Evolutionary conservation across 805 yeast genomes (phyloP).

Genomic region (Saccharomycopsis javanensis): DNA sequence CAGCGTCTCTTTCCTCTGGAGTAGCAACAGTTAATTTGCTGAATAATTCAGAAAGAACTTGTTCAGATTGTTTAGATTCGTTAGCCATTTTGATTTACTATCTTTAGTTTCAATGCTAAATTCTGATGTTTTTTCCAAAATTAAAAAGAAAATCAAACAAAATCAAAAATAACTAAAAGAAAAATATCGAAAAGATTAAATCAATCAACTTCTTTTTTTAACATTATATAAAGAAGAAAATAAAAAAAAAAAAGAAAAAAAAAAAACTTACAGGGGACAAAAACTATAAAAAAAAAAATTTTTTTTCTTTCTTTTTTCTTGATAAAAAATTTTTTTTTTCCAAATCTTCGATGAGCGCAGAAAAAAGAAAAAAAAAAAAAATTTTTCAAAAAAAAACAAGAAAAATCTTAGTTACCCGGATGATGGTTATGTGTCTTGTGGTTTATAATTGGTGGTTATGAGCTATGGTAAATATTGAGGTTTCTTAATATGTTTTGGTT

Average conservation of each 20-base stretch:
- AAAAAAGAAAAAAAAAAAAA: neutral
- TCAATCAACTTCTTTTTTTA: no score
- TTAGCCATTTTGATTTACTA: slow-evolving; percentile 15
- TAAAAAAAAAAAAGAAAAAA: neutral
- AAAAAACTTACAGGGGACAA: neutral
- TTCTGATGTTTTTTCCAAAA: neutral
- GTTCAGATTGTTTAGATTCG: slow-evolving; percentile 36
- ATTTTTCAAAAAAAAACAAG: neutral
- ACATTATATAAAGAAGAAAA: neutral
- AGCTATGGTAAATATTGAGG: no score
- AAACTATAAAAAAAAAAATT: neutral
- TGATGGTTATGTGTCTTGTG: no score
- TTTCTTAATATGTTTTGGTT: no score
- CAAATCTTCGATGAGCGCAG: no score
- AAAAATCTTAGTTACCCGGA: no score
- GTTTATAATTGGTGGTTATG: no score
- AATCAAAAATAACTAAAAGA: neutral
- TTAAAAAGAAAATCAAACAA: neutral
- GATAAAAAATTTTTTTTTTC: no score
- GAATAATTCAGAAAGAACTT: slow-evolving; percentile 90
- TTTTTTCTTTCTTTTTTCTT: no score
- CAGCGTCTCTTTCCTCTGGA: slow-evolving; percentile 70
- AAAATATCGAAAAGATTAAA: neutral
- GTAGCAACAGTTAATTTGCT: slow-evolving; percentile 84
- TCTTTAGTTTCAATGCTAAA: neutral